Base-by-base conservation (phyloP, 495 filamentous ascomycete species). In the Penicillium diatomitis region DNA sequence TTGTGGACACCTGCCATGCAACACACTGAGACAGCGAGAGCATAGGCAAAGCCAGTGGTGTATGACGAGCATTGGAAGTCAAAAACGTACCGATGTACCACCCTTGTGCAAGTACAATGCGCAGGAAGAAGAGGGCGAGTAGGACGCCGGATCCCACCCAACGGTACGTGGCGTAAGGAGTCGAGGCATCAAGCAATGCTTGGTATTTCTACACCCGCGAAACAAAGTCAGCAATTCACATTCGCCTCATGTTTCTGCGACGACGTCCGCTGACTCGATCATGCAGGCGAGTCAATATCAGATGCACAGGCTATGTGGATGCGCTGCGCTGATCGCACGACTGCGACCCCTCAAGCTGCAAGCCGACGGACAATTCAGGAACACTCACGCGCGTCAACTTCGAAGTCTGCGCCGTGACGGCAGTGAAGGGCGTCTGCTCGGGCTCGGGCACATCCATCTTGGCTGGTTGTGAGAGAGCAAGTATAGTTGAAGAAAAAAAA, bases 51-150 rank as follows among this genome's bases (percentile, higher is more conserved):
- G 20, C 20, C 20, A 20, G 20, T 20, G 0, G 20, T 20, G 20
- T 20, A 20, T 0, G 20, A 20, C 20, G 20, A 20, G 20, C 20
- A 20, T 1, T 20, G 20, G 20, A 20, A 20, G 5, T 38, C 33
- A 3, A 11, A 49, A 11, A 55, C 83, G 53, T 77, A 97, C 91
- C 90, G 48, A 98, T 96, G 60, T 98, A 98, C 92, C 92, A 98
- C 63, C 92, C 92, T 73, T 96, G 89, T 42, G 90, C 87, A 12
- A 94, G 48, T 55, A 98, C 72, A 57, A 98, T 90, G 55, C 92
- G 82, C 50, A 91, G 61, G 64, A 90, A 88, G 78, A 98, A 96
- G 47, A 88, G 10, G 48, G 86, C 45, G 47, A 97, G 79, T 29
- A 86, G 74, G 7, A 80, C 78, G 27, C 58, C 84, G 11, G 90